phyloP scores from a whole-genome alignment of 495 filamentous ascomycete genomes.

The Astrothelium subdiscretum region DNA sequence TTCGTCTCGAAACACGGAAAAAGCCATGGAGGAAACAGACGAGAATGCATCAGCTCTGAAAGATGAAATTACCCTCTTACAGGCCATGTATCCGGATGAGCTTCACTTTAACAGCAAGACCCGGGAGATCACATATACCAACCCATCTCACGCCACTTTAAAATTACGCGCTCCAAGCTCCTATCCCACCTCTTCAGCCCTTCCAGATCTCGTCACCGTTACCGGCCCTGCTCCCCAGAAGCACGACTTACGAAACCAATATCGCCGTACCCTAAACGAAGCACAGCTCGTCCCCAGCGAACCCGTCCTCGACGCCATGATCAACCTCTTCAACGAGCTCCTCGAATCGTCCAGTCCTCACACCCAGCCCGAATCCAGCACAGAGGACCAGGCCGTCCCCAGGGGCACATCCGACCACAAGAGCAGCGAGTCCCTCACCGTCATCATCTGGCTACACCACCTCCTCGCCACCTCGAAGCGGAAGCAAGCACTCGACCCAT shows the following conservation, averaged over 20 bases:
- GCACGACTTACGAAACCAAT: slow-evolving; percentile 19
- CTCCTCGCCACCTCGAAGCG: slow-evolving; percentile 29
- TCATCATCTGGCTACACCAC: slow-evolving; percentile 32
- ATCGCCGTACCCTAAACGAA: slow-evolving; percentile 6
- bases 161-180: slow-evolving; percentile 21
- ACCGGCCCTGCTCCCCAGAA: slow-evolving; percentile 2
- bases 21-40: background rate
- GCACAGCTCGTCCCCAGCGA: slow-evolving; percentile 16
- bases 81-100: slow-evolving; percentile 29
- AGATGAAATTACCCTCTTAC: slow-evolving; percentile 23
- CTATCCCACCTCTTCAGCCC: slow-evolving; percentile 12
- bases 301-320: slow-evolving; percentile 26
- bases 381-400: background rate
- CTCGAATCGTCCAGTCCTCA: background rate
- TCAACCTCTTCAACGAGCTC: slow-evolving; percentile 21
- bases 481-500: slow-evolving; percentile 25
- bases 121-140: slow-evolving; percentile 23
- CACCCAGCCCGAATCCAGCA: slow-evolving; percentile 2
- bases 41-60: background rate
- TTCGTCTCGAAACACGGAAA: background rate
- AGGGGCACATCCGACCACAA: background rate
- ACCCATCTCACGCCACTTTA: slow-evolving; percentile 7
- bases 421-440: slow-evolving; percentile 14
- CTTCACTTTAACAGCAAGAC: slow-evolving; percentile 14
- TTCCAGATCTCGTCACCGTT: slow-evolving; percentile 24